Percentiles rank a stretch among this genome's conserved stretches.
Conservation (phyloP, 2,329 filamentous ascomycete species). For the Claviceps quebecensis region DNA sequence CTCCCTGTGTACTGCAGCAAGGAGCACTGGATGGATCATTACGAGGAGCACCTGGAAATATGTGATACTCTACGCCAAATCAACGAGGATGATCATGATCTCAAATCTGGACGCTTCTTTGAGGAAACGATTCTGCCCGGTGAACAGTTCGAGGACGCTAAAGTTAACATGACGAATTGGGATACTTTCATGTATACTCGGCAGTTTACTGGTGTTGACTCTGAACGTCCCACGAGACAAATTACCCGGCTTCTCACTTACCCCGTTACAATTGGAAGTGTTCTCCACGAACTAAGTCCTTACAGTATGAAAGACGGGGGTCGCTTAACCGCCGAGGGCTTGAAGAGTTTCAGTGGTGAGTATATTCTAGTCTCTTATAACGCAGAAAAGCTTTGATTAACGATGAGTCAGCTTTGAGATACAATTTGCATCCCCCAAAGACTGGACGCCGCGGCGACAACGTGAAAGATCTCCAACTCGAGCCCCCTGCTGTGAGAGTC, state of each 20-base stretch:
- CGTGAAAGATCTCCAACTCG: constrained; percentile 67
- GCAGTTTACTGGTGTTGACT: constrained; percentile 81
- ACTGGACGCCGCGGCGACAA: constrained; percentile 53
- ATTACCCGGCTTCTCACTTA: constrained; percentile 89
- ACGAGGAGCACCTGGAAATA: constrained; percentile 80
- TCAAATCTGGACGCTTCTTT: constrained; percentile 81
- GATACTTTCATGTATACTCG: constrained; percentile 91
- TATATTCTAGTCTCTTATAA: constrained; percentile 9
- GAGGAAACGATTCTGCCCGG: constrained; percentile 87
- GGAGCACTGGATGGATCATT: constrained; percentile 91
- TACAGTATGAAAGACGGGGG: constrained; percentile 67
- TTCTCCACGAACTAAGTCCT: constrained; percentile 87
- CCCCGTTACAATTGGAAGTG: constrained; percentile 77
- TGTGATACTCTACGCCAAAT: constrained; percentile 85
- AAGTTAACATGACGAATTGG: constrained; percentile 98
- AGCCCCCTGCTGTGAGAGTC: constrained; percentile 76
- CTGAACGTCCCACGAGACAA: constrained; percentile 81
- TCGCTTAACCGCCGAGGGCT: constrained; percentile 69
- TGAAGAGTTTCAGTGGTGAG: constrained; percentile 87
- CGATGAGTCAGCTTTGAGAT: constrained; percentile 56
- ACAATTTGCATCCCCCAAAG: constrained; percentile 79
- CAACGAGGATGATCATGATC: constrained; percentile 95
- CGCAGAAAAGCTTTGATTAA: neutral
- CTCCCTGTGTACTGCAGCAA: constrained; percentile 88
- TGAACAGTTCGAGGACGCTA: constrained; percentile 77